These are phyloP conservation scores for Tetrahymena malaccensis DNA, from an alignment of 73 alveolate genomes.

Conservation along the genomic window DNA sequence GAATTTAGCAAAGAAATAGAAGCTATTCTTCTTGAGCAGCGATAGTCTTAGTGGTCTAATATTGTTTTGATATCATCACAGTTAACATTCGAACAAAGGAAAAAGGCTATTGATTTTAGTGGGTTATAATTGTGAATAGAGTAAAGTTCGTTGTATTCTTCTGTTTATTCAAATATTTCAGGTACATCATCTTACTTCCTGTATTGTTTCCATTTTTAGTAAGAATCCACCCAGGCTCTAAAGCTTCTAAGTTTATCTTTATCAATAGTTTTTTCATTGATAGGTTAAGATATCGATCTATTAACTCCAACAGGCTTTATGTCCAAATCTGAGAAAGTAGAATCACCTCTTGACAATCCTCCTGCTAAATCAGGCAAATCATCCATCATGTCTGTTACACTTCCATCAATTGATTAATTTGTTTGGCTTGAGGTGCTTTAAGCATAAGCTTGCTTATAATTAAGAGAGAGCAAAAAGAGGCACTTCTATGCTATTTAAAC, in stretches of 20 bases:
- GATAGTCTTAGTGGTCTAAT: constrained; percentile 12
- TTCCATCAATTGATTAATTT: neutral
- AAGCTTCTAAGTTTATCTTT: constrained; percentile 11
- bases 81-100: constrained; percentile 1
- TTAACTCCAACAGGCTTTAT: constrained; percentile 28
- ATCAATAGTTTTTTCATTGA: constrained; percentile 37
- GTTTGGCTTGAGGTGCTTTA: neutral
- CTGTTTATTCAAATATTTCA: neutral
- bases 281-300: constrained; percentile 20
- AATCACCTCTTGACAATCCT: neutral
- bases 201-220: constrained; percentile 29
- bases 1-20: constrained; percentile 9
- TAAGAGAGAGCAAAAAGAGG: neutral
- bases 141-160: constrained; percentile 9
- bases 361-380: constrained; percentile 6
- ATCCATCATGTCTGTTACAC: neutral
- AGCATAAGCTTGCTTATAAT: neutral
- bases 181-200: neutral
- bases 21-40: constrained; percentile 40
- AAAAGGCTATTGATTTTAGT: constrained; percentile 14
- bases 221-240: constrained; percentile 37
- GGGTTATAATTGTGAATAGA: neutral
- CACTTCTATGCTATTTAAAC: neutral
- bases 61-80: neutral
- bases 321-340: neutral